Base-by-base conservation (phyloP, 306 rosid genomes). In the Senna tora region DNA sequence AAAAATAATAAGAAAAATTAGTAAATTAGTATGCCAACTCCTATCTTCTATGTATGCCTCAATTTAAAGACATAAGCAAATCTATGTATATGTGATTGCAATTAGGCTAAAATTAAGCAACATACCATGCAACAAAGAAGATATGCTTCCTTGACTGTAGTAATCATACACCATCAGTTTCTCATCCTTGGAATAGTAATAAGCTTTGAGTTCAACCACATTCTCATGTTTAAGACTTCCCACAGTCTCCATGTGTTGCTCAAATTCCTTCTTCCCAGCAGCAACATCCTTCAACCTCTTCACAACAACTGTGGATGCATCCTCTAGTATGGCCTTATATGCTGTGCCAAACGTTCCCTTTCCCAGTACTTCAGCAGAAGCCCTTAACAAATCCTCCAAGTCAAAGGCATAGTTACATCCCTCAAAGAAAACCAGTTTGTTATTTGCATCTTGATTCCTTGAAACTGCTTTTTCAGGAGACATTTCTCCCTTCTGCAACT, bases 311-410 rank as follows among this genome's bases (percentile, higher is more conserved):
- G 85, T 66, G 54, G 91, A 79, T 32, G 88, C 91, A 58, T 92
- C 98, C 84, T 92, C 98, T 13, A 92, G 73, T 25, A 84, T 77
- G 0, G 96, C 98, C 79, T 81, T 92, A 49, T 92, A 92, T 0
- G 98, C 92, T 17, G 88, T 88, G 30, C 98, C 98, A 81, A 88
- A 92, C 9, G 96, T 88, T 64, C 98, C 96, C 84, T 92, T 92
- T 6, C 96, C 98, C 20, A 92, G 75, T 10, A 92, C 92, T 86
- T 92, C 98, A 52, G 96, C 98, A 41, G 98, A 92, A 67, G 98
- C 98, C 80, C 95, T 86, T 75, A 92, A 65, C 58, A 92, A 81
- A 84, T 92, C 98, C 84, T 92, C 98, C 90, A 92, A 82, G 77
- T 92, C 98, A 84, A 90, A 90, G 11, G 95, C 89, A 67, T 88